Evolutionary conservation across 164 flowering plant species (phyloP).

Genomic region (Kingdonia uniflora): DNA sequence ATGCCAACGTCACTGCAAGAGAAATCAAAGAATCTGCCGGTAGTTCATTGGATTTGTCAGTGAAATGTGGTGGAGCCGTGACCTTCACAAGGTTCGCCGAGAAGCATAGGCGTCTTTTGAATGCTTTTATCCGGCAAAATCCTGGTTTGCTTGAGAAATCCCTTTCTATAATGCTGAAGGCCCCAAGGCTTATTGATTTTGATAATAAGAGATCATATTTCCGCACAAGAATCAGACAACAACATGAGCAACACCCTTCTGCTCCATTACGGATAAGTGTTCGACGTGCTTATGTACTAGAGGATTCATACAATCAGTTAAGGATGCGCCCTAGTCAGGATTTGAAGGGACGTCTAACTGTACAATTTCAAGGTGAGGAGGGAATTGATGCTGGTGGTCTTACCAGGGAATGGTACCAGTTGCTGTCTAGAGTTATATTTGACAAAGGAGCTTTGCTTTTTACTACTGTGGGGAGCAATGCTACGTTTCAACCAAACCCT

Average conservation of each 20-base stretch:
- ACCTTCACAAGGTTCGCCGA: constrained; percentile 79
- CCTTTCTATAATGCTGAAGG: constrained; percentile 84
- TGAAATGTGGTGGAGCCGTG: constrained; percentile 23
- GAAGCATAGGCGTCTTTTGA: constrained; percentile 78
- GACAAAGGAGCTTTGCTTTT: constrained; percentile 95
- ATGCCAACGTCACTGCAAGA: constrained; percentile 46
- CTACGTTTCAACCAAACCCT: constrained; percentile 93
- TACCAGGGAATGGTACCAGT: constrained; percentile 95
- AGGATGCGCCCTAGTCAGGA: constrained; percentile 82
- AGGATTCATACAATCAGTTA: constrained; percentile 92
- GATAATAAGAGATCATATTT: constrained; percentile 89
- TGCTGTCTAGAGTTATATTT: constrained; percentile 85
- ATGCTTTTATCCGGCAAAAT: constrained; percentile 85
- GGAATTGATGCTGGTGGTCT: constrained; percentile 99
- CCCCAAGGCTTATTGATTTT: constrained; percentile 84
- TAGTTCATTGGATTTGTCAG: constrained; percentile 20
- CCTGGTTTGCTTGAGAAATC: constrained; percentile 91
- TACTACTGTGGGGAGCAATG: constrained; percentile 91
- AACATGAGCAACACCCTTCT: constrained; percentile 77
- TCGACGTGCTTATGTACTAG: constrained; percentile 85
- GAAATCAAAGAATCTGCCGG: constrained; percentile 67
- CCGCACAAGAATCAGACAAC: constrained; percentile 85
- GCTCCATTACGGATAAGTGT: constrained; percentile 79
- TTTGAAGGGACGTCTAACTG: constrained; percentile 79
- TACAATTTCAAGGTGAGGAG: constrained; percentile 98